Conservation (phyloP, 2,329 filamentous ascomycete species). For the Penicillium sp. region DNA sequence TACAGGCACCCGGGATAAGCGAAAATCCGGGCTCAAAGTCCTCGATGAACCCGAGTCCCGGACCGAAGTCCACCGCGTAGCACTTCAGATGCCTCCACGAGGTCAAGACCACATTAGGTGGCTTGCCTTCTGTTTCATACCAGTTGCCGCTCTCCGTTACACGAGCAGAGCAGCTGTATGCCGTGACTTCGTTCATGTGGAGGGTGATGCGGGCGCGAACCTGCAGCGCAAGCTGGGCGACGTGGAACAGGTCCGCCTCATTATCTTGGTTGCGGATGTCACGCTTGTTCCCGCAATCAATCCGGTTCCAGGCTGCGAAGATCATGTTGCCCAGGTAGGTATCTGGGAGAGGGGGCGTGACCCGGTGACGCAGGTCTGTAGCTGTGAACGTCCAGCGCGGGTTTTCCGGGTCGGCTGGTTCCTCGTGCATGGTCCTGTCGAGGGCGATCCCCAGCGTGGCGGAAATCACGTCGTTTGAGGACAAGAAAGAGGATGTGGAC, state of each 20-base stretch:
- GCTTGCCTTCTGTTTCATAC: background rate
- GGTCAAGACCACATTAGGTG: background rate
- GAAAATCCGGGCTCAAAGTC: background rate
- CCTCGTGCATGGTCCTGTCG: background rate
- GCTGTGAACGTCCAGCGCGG: background rate
- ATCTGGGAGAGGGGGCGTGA: conserved; percentile 9
- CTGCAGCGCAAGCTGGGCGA: background rate
- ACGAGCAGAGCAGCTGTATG: conserved; percentile 5
- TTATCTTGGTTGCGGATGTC: background rate
- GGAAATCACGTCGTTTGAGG: conserved; percentile 13
- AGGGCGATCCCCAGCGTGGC: conserved; percentile 7
- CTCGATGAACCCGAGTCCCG: background rate
- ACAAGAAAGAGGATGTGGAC: background rate
- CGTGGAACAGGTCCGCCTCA: background rate
- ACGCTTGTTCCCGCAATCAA: background rate
- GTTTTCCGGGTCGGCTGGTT: background rate
- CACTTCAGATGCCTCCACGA: background rate
- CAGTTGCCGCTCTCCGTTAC: conserved; percentile 10
- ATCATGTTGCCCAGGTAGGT: conserved; percentile 13
- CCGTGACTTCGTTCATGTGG: background rate
- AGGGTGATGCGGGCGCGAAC: background rate
- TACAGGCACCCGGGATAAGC: background rate
- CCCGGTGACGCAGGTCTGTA: conserved; percentile 7
- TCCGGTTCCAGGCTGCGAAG: background rate
- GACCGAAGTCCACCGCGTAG: background rate